Evolutionary conservation across 129 eudicot genomes (phyloP), one percentile per base, ranked within the genome.

Genomic region (Tagetes patula): DNA sequence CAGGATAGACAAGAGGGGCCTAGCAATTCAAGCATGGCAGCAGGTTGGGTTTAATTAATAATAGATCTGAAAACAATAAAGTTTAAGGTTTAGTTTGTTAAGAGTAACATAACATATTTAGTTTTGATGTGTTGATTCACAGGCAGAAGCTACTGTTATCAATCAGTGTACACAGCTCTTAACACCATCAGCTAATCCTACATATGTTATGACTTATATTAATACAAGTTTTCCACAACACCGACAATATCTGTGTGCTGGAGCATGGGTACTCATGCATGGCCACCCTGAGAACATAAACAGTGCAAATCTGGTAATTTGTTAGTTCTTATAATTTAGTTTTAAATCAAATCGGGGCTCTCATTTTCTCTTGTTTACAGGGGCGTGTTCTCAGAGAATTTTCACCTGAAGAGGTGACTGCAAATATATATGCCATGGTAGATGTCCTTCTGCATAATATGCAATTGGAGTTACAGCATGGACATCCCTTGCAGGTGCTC

Each of bases 391-490:
- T 93, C 55, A 89, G 98, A 84, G 98, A 93, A 73, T 82, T 93
- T 87, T 87, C 96, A 31, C 98, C 98, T 8, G 98, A 93, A 80
- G 98, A 93, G 79, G 96, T 93, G 65, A 93, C 98, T 59, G 86
- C 81, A 61, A 93, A 93, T 77, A 93, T 93, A 55, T 93, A 89
- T 73, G 84, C 95, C 0, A 87, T 93, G 96, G 98, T 87, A 61
- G 98, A 93, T 86, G 98, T 93, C n/a, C 85, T 93, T 48, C 82
- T 93, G 76, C 95, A 93, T 86, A 92, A 89, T 69, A 83, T 93
- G 77, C 96, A 86, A 69, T 69, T 89, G 76, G 98, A 93, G 83
- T 77, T 84, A 36, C 96, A 89, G 80, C 96, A 86, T 77, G 98
- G 96, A 39, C 96, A 89, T 80, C 74, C 82, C 39, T 84, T 83